A percentile compares a stretch with the other conserved stretches of the same genome.
phyloP scores from a whole-genome alignment of 2,329 filamentous ascomycete genomes.

The Alternaria triticimaculans region DNA sequence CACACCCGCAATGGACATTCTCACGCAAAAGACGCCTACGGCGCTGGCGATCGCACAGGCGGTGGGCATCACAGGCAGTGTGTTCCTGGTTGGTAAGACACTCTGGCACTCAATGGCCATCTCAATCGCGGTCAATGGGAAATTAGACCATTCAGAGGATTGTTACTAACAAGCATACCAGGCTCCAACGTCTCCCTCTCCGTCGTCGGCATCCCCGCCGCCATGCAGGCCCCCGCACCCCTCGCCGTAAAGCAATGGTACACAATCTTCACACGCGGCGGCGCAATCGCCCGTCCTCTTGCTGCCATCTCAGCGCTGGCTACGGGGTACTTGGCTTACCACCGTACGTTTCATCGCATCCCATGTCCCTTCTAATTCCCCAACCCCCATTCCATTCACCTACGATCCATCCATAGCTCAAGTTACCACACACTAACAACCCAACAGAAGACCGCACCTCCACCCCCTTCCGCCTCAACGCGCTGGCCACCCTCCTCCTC shows the following conservation, averaged over 20 bases:
- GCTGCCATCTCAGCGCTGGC: constrained; percentile 51
- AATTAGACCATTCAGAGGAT: background rate
- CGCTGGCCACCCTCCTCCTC: constrained; percentile 55
- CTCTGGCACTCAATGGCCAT: background rate
- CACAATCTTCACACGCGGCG: constrained; percentile 52
- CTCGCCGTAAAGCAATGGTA: constrained; percentile 64
- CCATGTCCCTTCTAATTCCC: constrained; percentile 4
- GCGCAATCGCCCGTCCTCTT: constrained; percentile 48
- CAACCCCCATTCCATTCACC: too few species aligned
- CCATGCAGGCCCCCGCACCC: constrained; percentile 63
- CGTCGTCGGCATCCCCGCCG: constrained; percentile 56
- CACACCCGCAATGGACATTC: constrained; percentile 27
- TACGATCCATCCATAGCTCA: background rate
- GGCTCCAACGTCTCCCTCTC: constrained; percentile 41
- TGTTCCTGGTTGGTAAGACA: constrained; percentile 52
- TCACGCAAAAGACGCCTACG: constrained; percentile 32
- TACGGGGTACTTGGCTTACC: constrained; percentile 57
- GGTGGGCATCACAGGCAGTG: constrained; percentile 59
- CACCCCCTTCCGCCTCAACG: constrained; percentile 53
- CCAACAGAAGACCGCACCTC: constrained; percentile 35
- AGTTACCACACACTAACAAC: background rate
- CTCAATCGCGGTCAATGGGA: background rate
- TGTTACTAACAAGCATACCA: background rate
- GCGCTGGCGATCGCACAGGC: constrained; percentile 58
- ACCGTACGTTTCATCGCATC: constrained; percentile 31